Evolutionary conservation across 768 basidiomycete species (phyloP).

Genomic region (Lyophyllum semitale): DNA sequence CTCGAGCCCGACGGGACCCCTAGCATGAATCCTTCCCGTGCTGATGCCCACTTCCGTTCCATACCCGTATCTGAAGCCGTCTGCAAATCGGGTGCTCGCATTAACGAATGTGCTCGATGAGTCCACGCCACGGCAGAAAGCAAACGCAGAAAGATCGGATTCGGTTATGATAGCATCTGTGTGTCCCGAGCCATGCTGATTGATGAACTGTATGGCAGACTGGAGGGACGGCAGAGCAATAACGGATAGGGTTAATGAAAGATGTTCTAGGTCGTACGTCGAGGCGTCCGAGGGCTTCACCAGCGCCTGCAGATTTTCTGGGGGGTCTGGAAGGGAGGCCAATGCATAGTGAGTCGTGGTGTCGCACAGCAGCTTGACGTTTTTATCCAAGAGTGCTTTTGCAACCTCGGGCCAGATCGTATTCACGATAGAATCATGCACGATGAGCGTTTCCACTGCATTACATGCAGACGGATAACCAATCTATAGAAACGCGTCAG

Average conservation of each 20-base stretch:
- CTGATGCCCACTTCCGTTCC: slow-evolving; percentile 98
- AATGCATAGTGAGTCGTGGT: slow-evolving; percentile 60
- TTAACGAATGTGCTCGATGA: slow-evolving; percentile 93
- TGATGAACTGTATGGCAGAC: slow-evolving; percentile 86
- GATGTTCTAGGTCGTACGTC: slow-evolving; percentile 87
- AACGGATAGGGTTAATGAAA: slow-evolving; percentile 84
- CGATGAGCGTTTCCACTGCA: slow-evolving; percentile 83
- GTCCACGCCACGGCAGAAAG: slow-evolving; percentile 87
- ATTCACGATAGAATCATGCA: slow-evolving; percentile 72
- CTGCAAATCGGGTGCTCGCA: slow-evolving; percentile 93
- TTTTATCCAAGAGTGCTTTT: slow-evolving; percentile 61
- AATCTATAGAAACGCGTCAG: slow-evolving; percentile 47
- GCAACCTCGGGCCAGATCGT: slow-evolving; percentile 86
- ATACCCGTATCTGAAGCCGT: slow-evolving; percentile 95
- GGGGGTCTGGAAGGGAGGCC: slow-evolving; percentile 31
- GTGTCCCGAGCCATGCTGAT: slow-evolving; percentile 91
- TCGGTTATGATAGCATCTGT: slow-evolving; percentile 94
- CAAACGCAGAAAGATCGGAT: slow-evolving; percentile 57
- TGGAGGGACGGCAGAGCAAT: slow-evolving; percentile 68
- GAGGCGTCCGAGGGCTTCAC: slow-evolving; percentile 54
- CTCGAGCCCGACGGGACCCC: slow-evolving; percentile 94
- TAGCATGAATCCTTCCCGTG: slow-evolving; percentile 94
- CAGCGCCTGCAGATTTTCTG: slow-evolving; percentile 43
- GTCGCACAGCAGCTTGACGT: slow-evolving; percentile 84
- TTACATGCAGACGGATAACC: slow-evolving; percentile 98